phyloP scores from a whole-genome alignment of 257 asterid genomes.

The Phtheirospermum japonicum region DNA sequence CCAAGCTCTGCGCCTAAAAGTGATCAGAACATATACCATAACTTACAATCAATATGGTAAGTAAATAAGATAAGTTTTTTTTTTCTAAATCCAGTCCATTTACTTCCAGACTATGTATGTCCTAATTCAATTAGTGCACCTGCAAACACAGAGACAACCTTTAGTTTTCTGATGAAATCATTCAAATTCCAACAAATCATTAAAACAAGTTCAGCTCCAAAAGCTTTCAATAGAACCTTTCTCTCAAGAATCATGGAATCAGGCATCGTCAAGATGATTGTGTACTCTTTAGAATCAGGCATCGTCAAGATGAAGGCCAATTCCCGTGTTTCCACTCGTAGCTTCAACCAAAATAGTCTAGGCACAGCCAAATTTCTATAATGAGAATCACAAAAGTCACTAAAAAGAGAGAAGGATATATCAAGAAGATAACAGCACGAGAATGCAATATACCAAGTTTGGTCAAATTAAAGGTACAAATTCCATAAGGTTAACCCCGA shows the following conservation, averaged over 20 bases:
- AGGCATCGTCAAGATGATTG: conserved; percentile 86
- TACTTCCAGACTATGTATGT: no score
- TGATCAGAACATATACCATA: no score
- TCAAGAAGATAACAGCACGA: not conserved
- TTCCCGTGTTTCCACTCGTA: conserved; percentile 98
- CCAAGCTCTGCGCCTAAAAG: no score
- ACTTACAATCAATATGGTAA: no score
- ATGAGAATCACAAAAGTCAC: conserved; percentile 17
- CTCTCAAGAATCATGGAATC: conserved; percentile 97
- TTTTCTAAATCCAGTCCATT: no score
- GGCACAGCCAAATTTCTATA: conserved; percentile 14
- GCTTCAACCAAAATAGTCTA: conserved; percentile 95
- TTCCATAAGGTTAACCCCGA: no score
- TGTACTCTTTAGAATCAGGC: conserved; percentile 96
- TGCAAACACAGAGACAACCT: no score
- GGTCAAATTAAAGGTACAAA: no score
- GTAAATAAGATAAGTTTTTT: no score
- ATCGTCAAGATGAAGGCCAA: conserved; percentile 94
- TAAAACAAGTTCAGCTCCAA: conserved; percentile 92
- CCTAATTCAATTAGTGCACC: no score
- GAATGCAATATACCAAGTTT: no score
- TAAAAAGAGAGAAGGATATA: not conserved
- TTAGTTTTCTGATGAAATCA: no score
- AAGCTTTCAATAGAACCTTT: conserved; percentile 94
- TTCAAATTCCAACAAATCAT: conserved; percentile 90